A percentile compares a stretch with the other conserved stretches of the same genome.
Conservation (phyloP, 306 rosid species). For the Cicer arietinum region DNA sequence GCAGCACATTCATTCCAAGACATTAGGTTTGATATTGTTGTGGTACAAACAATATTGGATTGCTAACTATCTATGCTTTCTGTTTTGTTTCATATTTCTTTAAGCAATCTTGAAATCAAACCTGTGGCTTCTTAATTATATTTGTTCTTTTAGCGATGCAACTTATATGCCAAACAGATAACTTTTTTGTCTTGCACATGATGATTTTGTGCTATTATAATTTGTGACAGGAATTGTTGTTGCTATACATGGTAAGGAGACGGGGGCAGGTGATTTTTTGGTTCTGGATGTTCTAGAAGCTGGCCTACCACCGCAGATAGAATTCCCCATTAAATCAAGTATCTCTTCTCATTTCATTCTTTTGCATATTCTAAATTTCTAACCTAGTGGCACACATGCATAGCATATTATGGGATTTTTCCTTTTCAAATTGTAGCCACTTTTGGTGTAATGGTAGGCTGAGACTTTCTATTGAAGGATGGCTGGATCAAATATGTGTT, state of each 20-base stretch:
- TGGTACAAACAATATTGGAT: slow-evolving; percentile 18
- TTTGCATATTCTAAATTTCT: slow-evolving; percentile 39
- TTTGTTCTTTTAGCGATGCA: slow-evolving; percentile 27
- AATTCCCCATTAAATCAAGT: slow-evolving; percentile 73
- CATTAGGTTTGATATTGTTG: slow-evolving; percentile 28
- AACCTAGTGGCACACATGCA: slow-evolving; percentile 27
- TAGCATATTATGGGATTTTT: slow-evolving; percentile 4
- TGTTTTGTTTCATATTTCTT: slow-evolving; percentile 35
- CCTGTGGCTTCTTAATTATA: slow-evolving; percentile 19
- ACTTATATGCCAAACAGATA: slow-evolving; percentile 17
- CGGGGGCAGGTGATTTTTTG: slow-evolving; percentile 73
- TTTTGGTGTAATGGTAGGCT: slow-evolving; percentile 19
- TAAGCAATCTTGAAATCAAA: slow-evolving; percentile 32
- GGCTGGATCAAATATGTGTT: slow-evolving; percentile 20
- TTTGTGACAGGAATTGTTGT: slow-evolving; percentile 68
- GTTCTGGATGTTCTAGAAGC: slow-evolving; percentile 88
- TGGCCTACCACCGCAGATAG: slow-evolving; percentile 90
- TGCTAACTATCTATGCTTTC: slow-evolving; percentile 33
- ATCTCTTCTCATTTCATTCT: slow-evolving; percentile 38
- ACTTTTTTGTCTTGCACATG: slow-evolving; percentile 16
- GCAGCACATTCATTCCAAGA: background rate
- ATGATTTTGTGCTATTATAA: slow-evolving; percentile 43
- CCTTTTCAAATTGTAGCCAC: background rate
- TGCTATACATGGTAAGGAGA: slow-evolving; percentile 83
- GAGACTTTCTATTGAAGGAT: slow-evolving; percentile 6